Percentiles rank a stretch among this genome's conserved stretches.
Conservation (phyloP, 805 yeast genomes). For the Pachysolen tannophilus region DNA sequence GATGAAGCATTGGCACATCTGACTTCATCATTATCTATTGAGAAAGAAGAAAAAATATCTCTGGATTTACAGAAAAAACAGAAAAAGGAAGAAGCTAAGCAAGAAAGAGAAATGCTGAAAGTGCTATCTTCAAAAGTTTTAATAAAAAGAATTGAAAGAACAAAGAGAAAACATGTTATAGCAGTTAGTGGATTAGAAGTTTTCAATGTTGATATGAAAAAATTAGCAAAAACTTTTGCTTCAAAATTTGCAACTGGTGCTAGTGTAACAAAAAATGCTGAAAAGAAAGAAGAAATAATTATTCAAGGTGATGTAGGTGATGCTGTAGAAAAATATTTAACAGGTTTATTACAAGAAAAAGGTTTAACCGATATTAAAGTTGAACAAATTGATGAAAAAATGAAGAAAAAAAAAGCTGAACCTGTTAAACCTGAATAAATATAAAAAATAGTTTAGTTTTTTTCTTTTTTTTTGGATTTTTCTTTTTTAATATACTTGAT, state of each 20-base stretch:
- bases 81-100: slow-evolving; percentile 76
- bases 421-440: too few species aligned
- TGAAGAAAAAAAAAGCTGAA: slow-evolving; percentile 58
- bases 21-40: slow-evolving; percentile 55
- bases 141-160: slow-evolving; percentile 83
- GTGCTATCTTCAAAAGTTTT: slow-evolving; percentile 72
- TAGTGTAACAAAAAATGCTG: slow-evolving; percentile 81
- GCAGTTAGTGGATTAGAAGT: slow-evolving; percentile 85
- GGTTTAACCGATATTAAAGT: slow-evolving; percentile 81
- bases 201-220: slow-evolving; percentile 82
- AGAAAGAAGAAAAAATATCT: slow-evolving; percentile 75
- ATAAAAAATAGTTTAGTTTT: too few species aligned
- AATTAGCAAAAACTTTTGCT: slow-evolving; percentile 85
- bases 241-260: slow-evolving; percentile 96
- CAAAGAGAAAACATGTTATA: slow-evolving; percentile 80
- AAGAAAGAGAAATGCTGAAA: slow-evolving; percentile 75
- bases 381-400: slow-evolving; percentile 80
- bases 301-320: slow-evolving; percentile 95
- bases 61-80: slow-evolving; percentile 80
- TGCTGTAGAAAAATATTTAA: slow-evolving; percentile 74
- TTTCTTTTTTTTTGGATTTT: too few species aligned
- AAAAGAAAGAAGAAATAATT: slow-evolving; percentile 84
- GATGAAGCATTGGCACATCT: slow-evolving; percentile 49
- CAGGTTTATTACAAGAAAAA: slow-evolving; percentile 64
- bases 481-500: too few species aligned